Conservation (phyloP, 2,329 filamentous ascomycete species). For the Fusarium sulawesiense region DNA sequence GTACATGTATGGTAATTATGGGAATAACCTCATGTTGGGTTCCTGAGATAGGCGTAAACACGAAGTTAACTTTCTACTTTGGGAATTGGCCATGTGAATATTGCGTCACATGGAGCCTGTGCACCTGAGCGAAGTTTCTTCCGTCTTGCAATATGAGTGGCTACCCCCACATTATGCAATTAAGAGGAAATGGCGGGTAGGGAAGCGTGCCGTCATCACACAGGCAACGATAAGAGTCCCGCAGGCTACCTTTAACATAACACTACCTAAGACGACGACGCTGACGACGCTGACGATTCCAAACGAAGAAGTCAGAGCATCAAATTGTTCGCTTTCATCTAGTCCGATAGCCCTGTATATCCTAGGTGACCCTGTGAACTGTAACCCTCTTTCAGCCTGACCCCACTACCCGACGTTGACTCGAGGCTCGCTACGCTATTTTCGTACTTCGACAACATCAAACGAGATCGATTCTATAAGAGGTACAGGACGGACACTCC, state of each 20-base stretch:
- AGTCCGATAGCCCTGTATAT: background rate
- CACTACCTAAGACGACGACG: conserved; percentile 36
- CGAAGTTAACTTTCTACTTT: conserved; percentile 8
- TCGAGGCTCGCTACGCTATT: conserved; percentile 43
- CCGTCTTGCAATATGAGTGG: conserved; percentile 27
- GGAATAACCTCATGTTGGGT: conserved; percentile 27
- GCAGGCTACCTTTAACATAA: conserved; percentile 38
- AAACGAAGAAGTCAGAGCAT: conserved; percentile 5
- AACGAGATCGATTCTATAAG: conserved; percentile 5
- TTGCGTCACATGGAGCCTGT: conserved; percentile 49
- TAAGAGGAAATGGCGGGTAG: conserved; percentile 15
- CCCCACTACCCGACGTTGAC: conserved; percentile 43
- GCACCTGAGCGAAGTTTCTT: conserved; percentile 13
- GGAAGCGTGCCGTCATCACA: conserved; percentile 50
- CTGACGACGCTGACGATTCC: conserved; percentile 37
- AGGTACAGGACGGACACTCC: conserved; percentile 31
- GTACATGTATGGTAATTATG: background rate
- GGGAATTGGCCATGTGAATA: conserved; percentile 38
- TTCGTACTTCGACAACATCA: conserved; percentile 28
- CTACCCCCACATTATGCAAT: conserved; percentile 46
- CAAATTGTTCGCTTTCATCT: background rate
- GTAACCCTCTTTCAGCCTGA: conserved; percentile 39
- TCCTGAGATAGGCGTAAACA: conserved; percentile 3
- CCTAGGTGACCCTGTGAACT: background rate
- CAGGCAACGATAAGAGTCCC: conserved; percentile 48